These are phyloP conservation scores for Lachnellula suecica DNA, from an alignment of 2,329 filamentous ascomycete species.

Conservation along the genomic window DNA sequence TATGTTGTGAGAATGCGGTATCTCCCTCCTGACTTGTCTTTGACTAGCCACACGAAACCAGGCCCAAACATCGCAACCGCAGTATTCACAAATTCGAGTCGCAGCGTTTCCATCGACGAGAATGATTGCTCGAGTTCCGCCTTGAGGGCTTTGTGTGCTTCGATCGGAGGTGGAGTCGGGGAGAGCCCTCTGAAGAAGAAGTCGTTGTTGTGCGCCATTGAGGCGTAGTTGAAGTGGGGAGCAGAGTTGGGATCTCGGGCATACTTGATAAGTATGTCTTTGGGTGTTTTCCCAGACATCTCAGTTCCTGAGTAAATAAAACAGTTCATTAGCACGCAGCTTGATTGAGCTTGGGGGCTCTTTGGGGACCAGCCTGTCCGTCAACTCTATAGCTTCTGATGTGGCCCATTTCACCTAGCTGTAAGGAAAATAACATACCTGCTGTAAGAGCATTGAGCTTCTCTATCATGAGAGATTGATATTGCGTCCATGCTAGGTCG, in stretches of 20 bases:
- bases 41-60: constrained; percentile 94
- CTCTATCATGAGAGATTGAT: constrained; percentile 72
- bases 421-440: constrained; percentile 52
- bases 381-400: no score
- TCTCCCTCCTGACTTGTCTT: constrained; percentile 39
- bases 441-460: constrained; percentile 73
- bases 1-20: constrained; percentile 83
- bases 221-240: constrained; percentile 90
- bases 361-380: no score
- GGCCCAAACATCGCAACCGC: constrained; percentile 93
- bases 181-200: constrained; percentile 71
- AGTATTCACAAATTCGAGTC: constrained; percentile 74
- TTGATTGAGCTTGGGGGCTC: no score
- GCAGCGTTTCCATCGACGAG: constrained; percentile 79
- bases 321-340: constrained; percentile 9
- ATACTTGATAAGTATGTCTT: constrained; percentile 70
- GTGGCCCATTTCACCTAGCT: no score
- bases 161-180: constrained; percentile 50
- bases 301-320: constrained; percentile 24
- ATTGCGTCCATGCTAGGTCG: constrained; percentile 76
- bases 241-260: constrained; percentile 79
- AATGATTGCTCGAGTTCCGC: constrained; percentile 68
- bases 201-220: constrained; percentile 89
- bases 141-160: constrained; percentile 53
- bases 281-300: constrained; percentile 36